These are phyloP conservation scores for Lunularia cruciata DNA, from an alignment of 225 moss, liverwort and hornwort genomes.

Conservation along the genomic window DNA sequence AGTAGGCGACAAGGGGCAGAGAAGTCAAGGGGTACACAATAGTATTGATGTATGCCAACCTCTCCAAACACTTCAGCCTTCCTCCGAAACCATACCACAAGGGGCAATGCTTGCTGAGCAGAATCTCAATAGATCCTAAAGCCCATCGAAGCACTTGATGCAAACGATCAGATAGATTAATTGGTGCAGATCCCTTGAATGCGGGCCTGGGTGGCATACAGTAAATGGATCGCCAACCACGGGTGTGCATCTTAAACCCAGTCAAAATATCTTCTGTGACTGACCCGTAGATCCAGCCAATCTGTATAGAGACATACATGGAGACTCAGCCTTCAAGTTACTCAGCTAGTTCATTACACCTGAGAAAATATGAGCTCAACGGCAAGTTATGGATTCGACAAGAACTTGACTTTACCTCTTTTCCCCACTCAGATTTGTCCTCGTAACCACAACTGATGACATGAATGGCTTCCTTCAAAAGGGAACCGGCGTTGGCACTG, in stretches of 20 bases:
- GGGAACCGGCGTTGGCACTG: conserved; percentile 81
- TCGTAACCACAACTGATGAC: conserved; percentile 98
- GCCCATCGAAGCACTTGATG: conserved; percentile 99
- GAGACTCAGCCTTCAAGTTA: too few species aligned
- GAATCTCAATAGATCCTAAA: conserved; percentile 84
- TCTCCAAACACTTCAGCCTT: conserved; percentile 81
- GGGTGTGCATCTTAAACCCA: conserved; percentile 97
- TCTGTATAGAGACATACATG: too few species aligned
- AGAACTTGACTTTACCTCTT: conserved; percentile 52
- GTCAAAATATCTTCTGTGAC: conserved; percentile 98
- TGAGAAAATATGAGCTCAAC: too few species aligned
- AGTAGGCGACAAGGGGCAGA: conserved; percentile 88
- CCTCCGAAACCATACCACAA: conserved; percentile 90
- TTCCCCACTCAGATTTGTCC: conserved; percentile 98
- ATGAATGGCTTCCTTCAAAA: conserved; percentile 93
- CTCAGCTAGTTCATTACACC: too few species aligned
- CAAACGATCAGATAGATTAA: conserved; percentile 95
- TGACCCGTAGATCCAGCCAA: conserved; percentile 99
- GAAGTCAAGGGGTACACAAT: conserved; percentile 89
- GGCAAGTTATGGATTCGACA: too few species aligned
- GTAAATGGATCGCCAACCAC: conserved; percentile 94
- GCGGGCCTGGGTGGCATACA: conserved; percentile 90
- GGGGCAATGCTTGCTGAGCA: conserved; percentile 91
- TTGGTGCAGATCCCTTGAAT: conserved; percentile 99
- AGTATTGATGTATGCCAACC: conserved; percentile 88